Evolutionary conservation across 2,329 filamentous ascomycete species (phyloP), one percentile per base, ranked within the genome.

Genomic region (Epichloe gansuensis): DNA sequence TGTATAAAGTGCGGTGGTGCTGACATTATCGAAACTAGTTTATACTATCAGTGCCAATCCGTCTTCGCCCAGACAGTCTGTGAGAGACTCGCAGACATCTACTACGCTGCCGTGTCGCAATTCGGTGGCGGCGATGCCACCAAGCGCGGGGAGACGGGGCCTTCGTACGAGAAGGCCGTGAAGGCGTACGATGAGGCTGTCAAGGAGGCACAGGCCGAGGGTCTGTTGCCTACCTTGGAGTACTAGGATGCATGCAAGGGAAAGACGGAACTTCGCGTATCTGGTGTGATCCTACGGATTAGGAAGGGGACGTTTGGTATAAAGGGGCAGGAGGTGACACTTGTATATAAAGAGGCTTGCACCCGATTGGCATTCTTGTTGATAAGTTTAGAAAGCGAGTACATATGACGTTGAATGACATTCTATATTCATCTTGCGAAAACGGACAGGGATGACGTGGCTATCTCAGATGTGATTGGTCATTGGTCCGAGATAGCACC

Each of bases 1-100:
- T 31, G 28, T 9, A 31, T 9, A 31, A 31, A 11, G 8, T 31
- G 8, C 28, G 8, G 9, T 31, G 28, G 28, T 9, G 28, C 28
- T 31, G 8, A 31, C 28, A 31, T 31, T 31, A 31, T 31, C 28
- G 8, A 31, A 21, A 23, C 7, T 44, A 71, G 69, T 39, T 54
- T 72, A 2, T 67, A 68, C 54, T 66, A 60, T 50, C 69, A 72
- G 48, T 73, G 70, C 57, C 47, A 57, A 0, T 54, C 56, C 1
- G 54, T 57, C 2, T 59, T 52, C 11, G 56, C 55, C 3, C 42
- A 46, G 4, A 45, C 46, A 0, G 57, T 63, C 2, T 73, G 70
- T 59, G 58, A 60, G 12, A 63, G 57, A 0, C 56, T 72, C 11
- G 70, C 70, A 0, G 65, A 72, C 23, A 67, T 72, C 6, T 73